Evolutionary conservation across 208 protist genomes (phyloP).

Genomic region (Leishmania major): DNA sequence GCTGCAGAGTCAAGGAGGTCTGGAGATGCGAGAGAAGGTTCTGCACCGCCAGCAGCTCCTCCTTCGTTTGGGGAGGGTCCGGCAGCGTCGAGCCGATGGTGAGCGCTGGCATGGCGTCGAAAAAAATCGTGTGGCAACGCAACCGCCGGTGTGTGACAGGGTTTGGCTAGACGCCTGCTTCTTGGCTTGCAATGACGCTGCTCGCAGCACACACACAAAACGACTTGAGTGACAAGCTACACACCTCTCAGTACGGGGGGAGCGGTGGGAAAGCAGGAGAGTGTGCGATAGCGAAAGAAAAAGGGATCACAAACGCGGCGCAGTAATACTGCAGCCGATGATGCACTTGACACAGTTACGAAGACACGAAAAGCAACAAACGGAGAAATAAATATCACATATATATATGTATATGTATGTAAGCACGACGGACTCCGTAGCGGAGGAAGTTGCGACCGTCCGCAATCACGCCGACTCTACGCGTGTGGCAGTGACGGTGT

Average conservation of each 20-base stretch:
- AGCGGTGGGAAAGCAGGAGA: neutral
- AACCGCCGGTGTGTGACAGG: neutral
- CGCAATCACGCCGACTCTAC: neutral
- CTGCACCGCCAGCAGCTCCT: constrained; percentile 27
- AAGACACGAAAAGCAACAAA: neutral
- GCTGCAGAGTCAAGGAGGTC: constrained; percentile 19
- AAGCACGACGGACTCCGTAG: neutral
- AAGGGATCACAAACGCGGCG: neutral
- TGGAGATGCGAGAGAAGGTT: constrained; percentile 22
- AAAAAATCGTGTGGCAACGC: neutral
- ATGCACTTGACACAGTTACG: neutral
- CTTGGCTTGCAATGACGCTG: neutral
- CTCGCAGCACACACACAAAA: neutral
- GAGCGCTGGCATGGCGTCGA: constrained; percentile 14
- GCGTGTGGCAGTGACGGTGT: neutral
- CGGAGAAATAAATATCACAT: neutral
- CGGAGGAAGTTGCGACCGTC: neutral
- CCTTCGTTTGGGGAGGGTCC: constrained; percentile 25
- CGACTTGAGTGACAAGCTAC: neutral
- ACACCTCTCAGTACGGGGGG: neutral
- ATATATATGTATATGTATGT: no score
- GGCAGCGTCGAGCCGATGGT: constrained; percentile 20
- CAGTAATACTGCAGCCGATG: neutral
- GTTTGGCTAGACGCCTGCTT: neutral
- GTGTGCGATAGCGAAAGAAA: neutral